Percentiles rank a stretch among this genome's conserved stretches.
Conservation (phyloP, 768 basidiomycete genomes). For the Tulasnella sp. region DNA sequence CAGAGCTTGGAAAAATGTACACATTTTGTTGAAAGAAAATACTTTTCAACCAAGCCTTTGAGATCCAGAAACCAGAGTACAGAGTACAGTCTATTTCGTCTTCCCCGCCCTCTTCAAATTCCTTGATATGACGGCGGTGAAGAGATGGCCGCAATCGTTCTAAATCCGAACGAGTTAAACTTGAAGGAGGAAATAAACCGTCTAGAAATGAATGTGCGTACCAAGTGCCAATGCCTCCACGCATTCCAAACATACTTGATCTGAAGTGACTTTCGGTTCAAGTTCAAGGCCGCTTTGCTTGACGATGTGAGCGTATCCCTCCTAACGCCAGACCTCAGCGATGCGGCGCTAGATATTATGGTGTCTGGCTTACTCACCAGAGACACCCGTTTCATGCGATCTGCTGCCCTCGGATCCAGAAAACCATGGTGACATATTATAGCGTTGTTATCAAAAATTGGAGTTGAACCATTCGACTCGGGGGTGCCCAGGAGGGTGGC, state of each 20-base stretch:
- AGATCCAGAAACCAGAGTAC: slow-evolving; percentile 50
- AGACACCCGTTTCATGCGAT: slow-evolving; percentile 58
- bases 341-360: neutral
- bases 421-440: slow-evolving; percentile 53
- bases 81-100: too few relatives aligned
- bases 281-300: slow-evolving; percentile 36
- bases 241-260: slow-evolving; percentile 53
- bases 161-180: slow-evolving; percentile 23
- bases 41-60: slow-evolving; percentile 74
- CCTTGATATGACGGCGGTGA: slow-evolving; percentile 50
- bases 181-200: neutral
- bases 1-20: neutral
- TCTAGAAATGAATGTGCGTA: slow-evolving; percentile 32
- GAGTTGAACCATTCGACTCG: neutral
- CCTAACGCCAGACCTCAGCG: too few relatives aligned
- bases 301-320: slow-evolving; percentile 36
- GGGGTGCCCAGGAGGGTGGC: neutral
- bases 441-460: slow-evolving; percentile 30
- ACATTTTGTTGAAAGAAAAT: slow-evolving; percentile 5
- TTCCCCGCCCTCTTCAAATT: slow-evolving; percentile 42
- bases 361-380: slow-evolving; percentile 31
- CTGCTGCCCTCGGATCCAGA: slow-evolving; percentile 49
- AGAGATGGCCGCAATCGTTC: slow-evolving; percentile 60
- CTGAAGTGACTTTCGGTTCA: slow-evolving; percentile 33
- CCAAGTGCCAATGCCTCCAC: slow-evolving; percentile 30